Evolutionary conservation across 148 eudicot genomes (phyloP).

Genomic region (Arbutus unedo): DNA sequence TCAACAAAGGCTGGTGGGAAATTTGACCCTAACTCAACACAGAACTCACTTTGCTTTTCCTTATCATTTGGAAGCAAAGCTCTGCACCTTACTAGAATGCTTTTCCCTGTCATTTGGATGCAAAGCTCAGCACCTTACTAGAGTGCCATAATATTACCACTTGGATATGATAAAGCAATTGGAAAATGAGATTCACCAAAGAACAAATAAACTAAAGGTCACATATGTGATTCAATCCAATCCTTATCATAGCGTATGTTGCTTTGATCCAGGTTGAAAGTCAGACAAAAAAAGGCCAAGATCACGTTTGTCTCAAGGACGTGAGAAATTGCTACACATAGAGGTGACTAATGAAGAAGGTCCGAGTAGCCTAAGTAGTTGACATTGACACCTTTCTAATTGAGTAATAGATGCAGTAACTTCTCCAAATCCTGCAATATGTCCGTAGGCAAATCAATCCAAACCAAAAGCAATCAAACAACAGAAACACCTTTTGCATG

Average conservation of each 20-base stretch:
- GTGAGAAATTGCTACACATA: background rate
- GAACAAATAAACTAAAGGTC: background rate
- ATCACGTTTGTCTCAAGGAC: background rate
- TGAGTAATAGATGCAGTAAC: background rate
- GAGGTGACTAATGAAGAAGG: background rate
- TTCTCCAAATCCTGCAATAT: conserved; percentile 1
- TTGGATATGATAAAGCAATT: background rate
- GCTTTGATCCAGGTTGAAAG: background rate
- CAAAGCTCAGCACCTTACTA: background rate
- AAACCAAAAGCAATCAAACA: background rate
- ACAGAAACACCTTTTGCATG: conserved; percentile 1
- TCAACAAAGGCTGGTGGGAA: no score
- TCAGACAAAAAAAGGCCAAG: background rate
- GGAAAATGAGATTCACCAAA: background rate
- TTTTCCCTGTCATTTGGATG: background rate
- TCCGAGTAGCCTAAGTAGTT: conserved; percentile 1
- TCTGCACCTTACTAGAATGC: no score
- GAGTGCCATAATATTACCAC: background rate
- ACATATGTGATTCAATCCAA: background rate
- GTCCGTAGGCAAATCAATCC: background rate
- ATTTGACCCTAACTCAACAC: no score
- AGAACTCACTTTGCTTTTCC: no score
- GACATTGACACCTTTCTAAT: background rate
- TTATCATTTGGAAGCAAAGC: no score
- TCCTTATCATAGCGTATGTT: background rate